Conservation (phyloP, 140 eudicot species). For the Bidens hawaiensis region DNA sequence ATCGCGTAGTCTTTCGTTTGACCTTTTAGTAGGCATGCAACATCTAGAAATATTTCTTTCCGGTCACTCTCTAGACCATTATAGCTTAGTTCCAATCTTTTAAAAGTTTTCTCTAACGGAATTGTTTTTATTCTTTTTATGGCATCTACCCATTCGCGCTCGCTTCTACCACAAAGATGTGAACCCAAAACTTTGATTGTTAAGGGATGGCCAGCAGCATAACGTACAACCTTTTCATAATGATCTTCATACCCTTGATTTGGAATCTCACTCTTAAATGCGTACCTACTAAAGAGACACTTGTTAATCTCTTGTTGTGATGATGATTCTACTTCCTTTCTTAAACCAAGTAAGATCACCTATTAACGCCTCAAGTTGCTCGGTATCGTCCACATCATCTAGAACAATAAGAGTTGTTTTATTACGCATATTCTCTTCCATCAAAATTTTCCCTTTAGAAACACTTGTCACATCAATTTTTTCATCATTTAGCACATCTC, state of each 20-base stretch:
- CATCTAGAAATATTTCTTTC: too few relatives aligned
- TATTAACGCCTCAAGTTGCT: conserved; percentile 15
- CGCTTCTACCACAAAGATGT: background rate
- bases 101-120: too few relatives aligned
- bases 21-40: conserved; percentile 19
- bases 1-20: background rate
- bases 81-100: too few relatives aligned
- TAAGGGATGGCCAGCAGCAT: conserved; percentile 31
- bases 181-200: conserved; percentile 26
- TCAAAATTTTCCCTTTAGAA: too few relatives aligned
- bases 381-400: conserved; percentile 21
- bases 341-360: conserved; percentile 7
- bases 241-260: background rate
- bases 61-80: too few relatives aligned
- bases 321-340: conserved; percentile 18
- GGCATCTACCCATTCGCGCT: conserved; percentile 10
- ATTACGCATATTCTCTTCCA: too few relatives aligned
- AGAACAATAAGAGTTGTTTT: conserved; percentile 14
- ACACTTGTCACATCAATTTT: too few relatives aligned
- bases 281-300: conserved; percentile 1
- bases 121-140: too few relatives aligned
- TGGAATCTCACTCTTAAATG: background rate
- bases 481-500: too few relatives aligned
- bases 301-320: conserved; percentile 26
- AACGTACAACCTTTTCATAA: background rate